phyloP scores from a whole-genome alignment of 352 stramenopile genomes.

The Pythium sukuiense region DNA sequence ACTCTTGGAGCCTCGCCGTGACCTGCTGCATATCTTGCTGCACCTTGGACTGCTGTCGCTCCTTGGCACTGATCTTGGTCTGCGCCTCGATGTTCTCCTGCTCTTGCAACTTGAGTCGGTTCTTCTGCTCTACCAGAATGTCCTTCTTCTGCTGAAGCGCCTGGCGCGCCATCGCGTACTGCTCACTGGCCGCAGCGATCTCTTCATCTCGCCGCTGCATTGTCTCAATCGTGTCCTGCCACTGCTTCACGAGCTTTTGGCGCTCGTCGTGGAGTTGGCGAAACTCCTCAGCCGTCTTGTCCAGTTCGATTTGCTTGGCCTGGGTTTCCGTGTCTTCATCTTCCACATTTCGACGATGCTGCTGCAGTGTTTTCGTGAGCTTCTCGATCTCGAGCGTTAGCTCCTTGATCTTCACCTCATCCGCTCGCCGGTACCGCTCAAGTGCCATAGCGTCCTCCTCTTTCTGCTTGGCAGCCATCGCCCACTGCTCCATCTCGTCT shows the following conservation, averaged over 20 bases:
- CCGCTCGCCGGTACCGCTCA: conserved; percentile 91
- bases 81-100: conserved; percentile 87
- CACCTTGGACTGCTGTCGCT: conserved; percentile 65
- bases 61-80: conserved; percentile 62
- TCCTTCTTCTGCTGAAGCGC: conserved; percentile 63
- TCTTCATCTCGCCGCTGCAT: conserved; percentile 93
- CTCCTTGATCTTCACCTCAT: conserved; percentile 96
- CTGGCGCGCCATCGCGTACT: conserved; percentile 77
- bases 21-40: conserved; percentile 69
- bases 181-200: conserved; percentile 89
- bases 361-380: conserved; percentile 84
- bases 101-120: conserved; percentile 82
- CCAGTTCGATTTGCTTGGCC: conserved; percentile 95
- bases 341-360: conserved; percentile 74
- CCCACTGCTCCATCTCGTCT: conserved; percentile 97
- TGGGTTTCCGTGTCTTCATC: conserved; percentile 92
- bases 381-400: conserved; percentile 93
- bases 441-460: conserved; percentile 94
- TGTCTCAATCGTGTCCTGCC: conserved; percentile 93
- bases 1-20: conserved; percentile 67
- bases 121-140: conserved; percentile 69
- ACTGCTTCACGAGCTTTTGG: conserved; percentile 93
- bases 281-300: conserved; percentile 95
- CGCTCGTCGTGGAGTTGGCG: conserved; percentile 91
- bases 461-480: conserved; percentile 93